Percentiles rank a stretch among this genome's conserved stretches.
phyloP scores from a whole-genome alignment of 345 rosid species.

The Populus alba region DNA sequence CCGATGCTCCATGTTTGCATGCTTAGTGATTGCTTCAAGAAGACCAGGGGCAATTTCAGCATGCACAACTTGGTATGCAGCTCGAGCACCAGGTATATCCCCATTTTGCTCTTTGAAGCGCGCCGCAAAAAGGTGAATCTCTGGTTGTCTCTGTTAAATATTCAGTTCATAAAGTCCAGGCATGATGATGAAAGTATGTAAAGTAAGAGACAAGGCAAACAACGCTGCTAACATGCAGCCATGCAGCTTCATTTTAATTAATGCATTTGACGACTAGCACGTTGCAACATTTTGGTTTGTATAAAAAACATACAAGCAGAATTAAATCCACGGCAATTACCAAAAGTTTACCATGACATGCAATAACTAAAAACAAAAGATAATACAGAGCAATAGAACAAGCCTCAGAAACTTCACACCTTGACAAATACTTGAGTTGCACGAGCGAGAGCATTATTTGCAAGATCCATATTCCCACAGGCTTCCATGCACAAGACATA shows the following conservation, averaged over 20 bases:
- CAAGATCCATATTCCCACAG: conserved; percentile 79
- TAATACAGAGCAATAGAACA: not conserved
- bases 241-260: not conserved
- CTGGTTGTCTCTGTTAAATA: conserved; percentile 74
- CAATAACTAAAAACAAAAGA: not conserved
- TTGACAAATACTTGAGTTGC: conserved; percentile 95
- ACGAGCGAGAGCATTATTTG: conserved; percentile 81
- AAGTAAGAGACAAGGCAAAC: not conserved
- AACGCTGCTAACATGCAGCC: not conserved
- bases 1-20: conserved; percentile 93
- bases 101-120: conserved; percentile 83
- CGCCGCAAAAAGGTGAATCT: conserved; percentile 89
- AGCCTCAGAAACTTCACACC: conserved; percentile 41
- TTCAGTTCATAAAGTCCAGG: not conserved
- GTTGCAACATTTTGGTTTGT: not conserved
- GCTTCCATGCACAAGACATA: conserved; percentile 81
- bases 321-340: not conserved
- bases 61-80: conserved; percentile 83
- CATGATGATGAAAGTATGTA: not conserved
- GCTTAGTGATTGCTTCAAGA: conserved; percentile 89
- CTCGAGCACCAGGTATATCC: conserved; percentile 80
- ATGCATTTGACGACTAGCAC: not conserved
- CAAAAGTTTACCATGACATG: not conserved
- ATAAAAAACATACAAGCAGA: not conserved
- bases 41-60: conserved; percentile 89